phyloP scores from a whole-genome alignment of 805 yeast genomes.

The Candida alai region DNA sequence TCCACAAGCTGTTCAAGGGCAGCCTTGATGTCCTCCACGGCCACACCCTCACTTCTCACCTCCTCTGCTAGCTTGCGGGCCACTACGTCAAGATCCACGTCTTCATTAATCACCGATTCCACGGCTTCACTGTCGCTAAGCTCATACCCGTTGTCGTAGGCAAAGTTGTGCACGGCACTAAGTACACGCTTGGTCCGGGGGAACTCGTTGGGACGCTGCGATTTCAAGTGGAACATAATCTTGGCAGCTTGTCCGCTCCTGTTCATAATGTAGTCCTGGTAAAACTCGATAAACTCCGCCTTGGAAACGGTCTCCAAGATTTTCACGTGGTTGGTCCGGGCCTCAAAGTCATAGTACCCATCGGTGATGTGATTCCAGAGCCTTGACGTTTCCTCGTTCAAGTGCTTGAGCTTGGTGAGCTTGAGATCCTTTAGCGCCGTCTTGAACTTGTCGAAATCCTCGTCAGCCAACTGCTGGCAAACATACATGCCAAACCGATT shows the following conservation, averaged over 20 bases:
- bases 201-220: constrained; percentile 36
- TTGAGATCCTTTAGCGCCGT: constrained; percentile 64
- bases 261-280: constrained; percentile 27
- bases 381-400: constrained; percentile 68
- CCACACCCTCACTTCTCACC: neutral
- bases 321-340: constrained; percentile 54
- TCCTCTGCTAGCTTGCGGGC: constrained; percentile 4
- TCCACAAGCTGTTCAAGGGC: constrained; percentile 15
- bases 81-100: constrained; percentile 2
- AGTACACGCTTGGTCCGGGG: constrained; percentile 18
- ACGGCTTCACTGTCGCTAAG: constrained; percentile 21
- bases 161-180: constrained; percentile 24
- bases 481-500: constrained; percentile 43
- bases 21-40: neutral
- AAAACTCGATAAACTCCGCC: constrained; percentile 55
- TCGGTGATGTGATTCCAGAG: constrained; percentile 65
- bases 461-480: constrained; percentile 46
- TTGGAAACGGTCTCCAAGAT: constrained; percentile 51
- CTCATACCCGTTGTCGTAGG: constrained; percentile 18
- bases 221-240: constrained; percentile 43
- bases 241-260: constrained; percentile 15
- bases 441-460: constrained; percentile 66
- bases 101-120: constrained; percentile 16
- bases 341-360: constrained; percentile 76
- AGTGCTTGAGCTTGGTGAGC: constrained; percentile 68